These are phyloP conservation scores for Chytriomyces hyalinus DNA, from an alignment of 192 early-diverging fungal species.

Conservation along the genomic window DNA sequence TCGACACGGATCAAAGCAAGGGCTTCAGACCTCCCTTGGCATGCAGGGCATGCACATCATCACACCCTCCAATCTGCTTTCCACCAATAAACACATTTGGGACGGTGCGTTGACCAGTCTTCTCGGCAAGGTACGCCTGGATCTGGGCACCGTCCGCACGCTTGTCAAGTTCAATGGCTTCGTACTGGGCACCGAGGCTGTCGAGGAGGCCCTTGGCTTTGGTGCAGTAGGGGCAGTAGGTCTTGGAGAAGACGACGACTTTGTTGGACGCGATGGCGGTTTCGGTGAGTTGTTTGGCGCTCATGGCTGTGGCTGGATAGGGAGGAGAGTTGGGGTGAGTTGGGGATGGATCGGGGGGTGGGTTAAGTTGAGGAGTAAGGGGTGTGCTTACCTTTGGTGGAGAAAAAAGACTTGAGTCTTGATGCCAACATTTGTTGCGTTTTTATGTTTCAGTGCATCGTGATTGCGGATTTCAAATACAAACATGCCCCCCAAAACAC, in stretches of 20 bases:
- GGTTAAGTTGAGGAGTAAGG: no score
- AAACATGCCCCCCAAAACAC: no score
- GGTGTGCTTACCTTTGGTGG: no score
- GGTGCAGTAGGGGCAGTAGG: slow-evolving; percentile 61
- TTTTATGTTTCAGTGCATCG: no score
- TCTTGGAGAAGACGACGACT: slow-evolving; percentile 69
- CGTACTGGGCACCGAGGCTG: slow-evolving; percentile 39
- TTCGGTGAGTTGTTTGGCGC: slow-evolving; percentile 52
- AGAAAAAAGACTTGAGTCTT: no score
- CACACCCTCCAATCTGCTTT: slow-evolving; percentile 48
- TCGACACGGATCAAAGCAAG: slow-evolving; percentile 8
- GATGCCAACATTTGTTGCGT: no score
- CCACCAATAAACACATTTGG: slow-evolving; percentile 56
- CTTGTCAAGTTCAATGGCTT: slow-evolving; percentile 46
- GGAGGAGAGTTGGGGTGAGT: background rate
- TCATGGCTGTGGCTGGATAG: slow-evolving; percentile 3
- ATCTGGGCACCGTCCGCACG: slow-evolving; percentile 50
- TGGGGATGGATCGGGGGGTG: background rate
- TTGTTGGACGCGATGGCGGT: slow-evolving; percentile 62
- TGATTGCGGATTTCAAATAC: no score
- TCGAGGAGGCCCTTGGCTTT: slow-evolving; percentile 55
- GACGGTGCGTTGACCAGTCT: slow-evolving; percentile 55
- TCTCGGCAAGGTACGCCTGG: slow-evolving; percentile 50
- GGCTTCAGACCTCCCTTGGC: slow-evolving; percentile 39
- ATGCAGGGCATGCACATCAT: slow-evolving; percentile 44